Percentiles rank a stretch among this genome's conserved stretches.
Conservation (phyloP, 2,329 filamentous ascomycete species). For the Neonectria faginata region DNA sequence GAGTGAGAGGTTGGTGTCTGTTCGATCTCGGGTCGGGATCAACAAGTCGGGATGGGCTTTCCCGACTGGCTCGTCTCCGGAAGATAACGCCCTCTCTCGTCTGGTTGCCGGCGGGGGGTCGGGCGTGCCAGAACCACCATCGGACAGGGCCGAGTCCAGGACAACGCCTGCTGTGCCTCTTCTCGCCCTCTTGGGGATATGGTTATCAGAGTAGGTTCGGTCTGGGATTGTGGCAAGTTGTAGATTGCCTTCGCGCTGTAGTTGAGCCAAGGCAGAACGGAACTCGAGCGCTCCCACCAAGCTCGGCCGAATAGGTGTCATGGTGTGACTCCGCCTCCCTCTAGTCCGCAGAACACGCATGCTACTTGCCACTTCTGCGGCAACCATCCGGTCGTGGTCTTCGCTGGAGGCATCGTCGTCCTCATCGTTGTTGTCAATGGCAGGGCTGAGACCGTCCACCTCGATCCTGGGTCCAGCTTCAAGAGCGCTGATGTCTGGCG, state of each 20-base stretch:
- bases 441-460: slow-evolving; percentile 53
- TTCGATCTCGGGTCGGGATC: slow-evolving; percentile 36
- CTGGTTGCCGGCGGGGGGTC: slow-evolving; percentile 23
- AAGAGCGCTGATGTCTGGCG: slow-evolving; percentile 56
- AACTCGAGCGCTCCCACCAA: slow-evolving; percentile 95
- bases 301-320: slow-evolving; percentile 91
- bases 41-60: slow-evolving; percentile 35
- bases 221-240: slow-evolving; percentile 76
- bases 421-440: slow-evolving; percentile 54
- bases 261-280: slow-evolving; percentile 85
- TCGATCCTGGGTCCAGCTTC: slow-evolving; percentile 62
- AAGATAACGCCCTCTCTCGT: slow-evolving; percentile 59
- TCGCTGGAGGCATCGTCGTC: slow-evolving; percentile 64
- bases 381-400: slow-evolving; percentile 71
- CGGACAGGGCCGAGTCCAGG: slow-evolving; percentile 32
- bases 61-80: slow-evolving; percentile 53
- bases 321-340: slow-evolving; percentile 75
- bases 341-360: slow-evolving; percentile 86
- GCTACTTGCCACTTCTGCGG: slow-evolving; percentile 88
- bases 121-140: slow-evolving; percentile 21
- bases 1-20: slow-evolving; percentile 37
- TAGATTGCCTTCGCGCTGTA: slow-evolving; percentile 84
- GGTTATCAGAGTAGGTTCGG: slow-evolving; percentile 63
- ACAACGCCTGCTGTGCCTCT: slow-evolving; percentile 46
- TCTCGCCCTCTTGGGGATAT: slow-evolving; percentile 41